These are phyloP conservation scores for Candida sanyaensis DNA, from an alignment of 1,139 yeast genomes.

Conservation along the genomic window DNA sequence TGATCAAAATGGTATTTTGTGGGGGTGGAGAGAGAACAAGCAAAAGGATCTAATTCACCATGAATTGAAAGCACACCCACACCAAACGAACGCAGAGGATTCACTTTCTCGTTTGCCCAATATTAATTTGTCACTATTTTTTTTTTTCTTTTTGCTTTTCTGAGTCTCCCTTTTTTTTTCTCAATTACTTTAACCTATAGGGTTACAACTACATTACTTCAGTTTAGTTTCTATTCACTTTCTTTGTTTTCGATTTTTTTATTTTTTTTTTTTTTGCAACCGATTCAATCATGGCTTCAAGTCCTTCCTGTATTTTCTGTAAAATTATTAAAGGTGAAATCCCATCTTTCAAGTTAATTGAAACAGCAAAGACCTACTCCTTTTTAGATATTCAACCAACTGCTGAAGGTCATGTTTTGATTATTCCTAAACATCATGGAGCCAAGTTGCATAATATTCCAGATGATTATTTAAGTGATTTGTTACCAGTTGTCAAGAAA, in stretches of 20 bases:
- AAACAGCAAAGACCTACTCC: conserved; percentile 76
- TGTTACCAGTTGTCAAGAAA: conserved; percentile 85
- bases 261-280: conserved; percentile 5
- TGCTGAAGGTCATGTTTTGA: conserved; percentile 80
- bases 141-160: not conserved
- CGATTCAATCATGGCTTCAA: conserved; percentile 11
- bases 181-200: not conserved
- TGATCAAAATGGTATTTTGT: too few species aligned
- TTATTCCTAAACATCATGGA: conserved; percentile 92
- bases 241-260: too few species aligned
- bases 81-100: too few species aligned
- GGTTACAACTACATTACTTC: conserved; percentile 2
- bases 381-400: conserved; percentile 94
- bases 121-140: too few species aligned
- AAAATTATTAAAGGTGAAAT: conserved; percentile 92
- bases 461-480: conserved; percentile 82
- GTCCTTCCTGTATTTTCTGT: conserved; percentile 74
- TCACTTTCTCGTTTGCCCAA: too few species aligned
- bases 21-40: too few species aligned
- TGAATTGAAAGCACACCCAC: too few species aligned
- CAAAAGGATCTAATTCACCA: too few species aligned
- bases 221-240: not conserved
- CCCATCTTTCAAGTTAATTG: conserved; percentile 86
- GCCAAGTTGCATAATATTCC: conserved; percentile 90
- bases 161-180: not conserved